Evolutionary conservation across 2,329 filamentous ascomycete genomes (phyloP).

Genomic region (Dactylellina parvicollis): DNA sequence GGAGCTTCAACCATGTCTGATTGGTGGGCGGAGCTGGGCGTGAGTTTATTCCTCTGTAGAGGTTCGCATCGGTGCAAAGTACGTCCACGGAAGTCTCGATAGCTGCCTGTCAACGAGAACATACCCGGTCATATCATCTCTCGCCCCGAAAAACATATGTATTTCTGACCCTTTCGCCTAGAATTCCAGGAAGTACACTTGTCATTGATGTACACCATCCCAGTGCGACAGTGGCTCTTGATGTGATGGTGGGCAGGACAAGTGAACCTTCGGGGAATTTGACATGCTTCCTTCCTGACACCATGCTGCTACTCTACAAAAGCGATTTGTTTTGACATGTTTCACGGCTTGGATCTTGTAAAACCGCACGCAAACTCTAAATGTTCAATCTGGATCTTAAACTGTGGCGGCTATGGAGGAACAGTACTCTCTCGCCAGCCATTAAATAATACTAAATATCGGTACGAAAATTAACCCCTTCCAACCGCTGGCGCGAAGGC

Average conservation of each 20-base stretch:
- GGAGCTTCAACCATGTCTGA: conserved; percentile 11
- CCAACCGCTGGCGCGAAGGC: not conserved
- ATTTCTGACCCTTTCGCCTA: conserved; percentile 17
- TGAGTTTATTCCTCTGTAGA: conserved; percentile 32
- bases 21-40: conserved; percentile 34
- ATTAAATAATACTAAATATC: conserved; percentile 10
- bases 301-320: not conserved
- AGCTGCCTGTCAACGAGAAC: conserved; percentile 8
- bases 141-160: not conserved
- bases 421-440: not conserved
- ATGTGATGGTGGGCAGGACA: not conserved
- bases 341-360: conserved; percentile 53
- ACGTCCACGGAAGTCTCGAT: not conserved
- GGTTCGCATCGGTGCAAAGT: not conserved
- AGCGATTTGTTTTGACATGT: conserved; percentile 49
- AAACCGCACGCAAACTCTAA: conserved; percentile 51
- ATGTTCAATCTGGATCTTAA: conserved; percentile 18
- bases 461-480: not conserved
- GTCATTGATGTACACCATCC: conserved; percentile 29
- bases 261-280: conserved; percentile 48
- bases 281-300: conserved; percentile 5
- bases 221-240: conserved; percentile 24
- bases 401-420: conserved; percentile 37
- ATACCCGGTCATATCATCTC: not conserved
- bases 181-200: conserved; percentile 36